These are phyloP conservation scores for Paracoccidioides lutzii DNA, from an alignment of 2,329 filamentous ascomycete genomes.

Conservation along the genomic window DNA sequence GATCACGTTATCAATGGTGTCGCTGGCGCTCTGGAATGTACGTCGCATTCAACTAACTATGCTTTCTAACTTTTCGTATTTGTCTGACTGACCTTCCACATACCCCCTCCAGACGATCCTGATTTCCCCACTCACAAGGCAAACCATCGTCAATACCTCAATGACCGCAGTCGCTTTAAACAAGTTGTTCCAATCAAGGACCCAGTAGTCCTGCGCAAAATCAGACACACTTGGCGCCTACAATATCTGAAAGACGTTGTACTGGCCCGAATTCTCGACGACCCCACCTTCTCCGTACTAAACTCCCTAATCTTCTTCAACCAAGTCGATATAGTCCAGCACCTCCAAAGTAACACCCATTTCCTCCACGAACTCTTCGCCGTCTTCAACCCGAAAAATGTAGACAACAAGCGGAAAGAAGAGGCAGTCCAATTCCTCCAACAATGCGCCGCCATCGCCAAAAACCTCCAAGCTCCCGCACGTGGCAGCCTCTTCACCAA, in stretches of 20 bases:
- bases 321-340: conserved; percentile 93
- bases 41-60: conserved; percentile 14
- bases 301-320: conserved; percentile 99
- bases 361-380: conserved; percentile 80
- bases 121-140: conserved; percentile 97
- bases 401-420: conserved; percentile 63
- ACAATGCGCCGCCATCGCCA: conserved; percentile 86
- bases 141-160: conserved; percentile 87
- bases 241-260: conserved; percentile 99
- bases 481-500: conserved; percentile 77
- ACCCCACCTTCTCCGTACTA: conserved; percentile 92
- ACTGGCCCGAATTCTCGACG: conserved; percentile 85
- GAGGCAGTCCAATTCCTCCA: conserved; percentile 94
- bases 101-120: conserved; percentile 54
- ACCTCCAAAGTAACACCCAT: conserved; percentile 66
- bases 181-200: conserved; percentile 92
- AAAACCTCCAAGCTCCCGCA: conserved; percentile 76
- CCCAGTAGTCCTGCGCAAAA: conserved; percentile 68
- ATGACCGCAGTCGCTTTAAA: conserved; percentile 80
- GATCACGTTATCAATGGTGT: conserved; percentile 84
- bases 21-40: conserved; percentile 83
- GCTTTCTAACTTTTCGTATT: background rate
- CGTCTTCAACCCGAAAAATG: conserved; percentile 59
- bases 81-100: conserved; percentile 19
- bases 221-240: conserved; percentile 88